Evolutionary conservation across 768 basidiomycete species (phyloP).

Genomic region (Hericium alpestre): DNA sequence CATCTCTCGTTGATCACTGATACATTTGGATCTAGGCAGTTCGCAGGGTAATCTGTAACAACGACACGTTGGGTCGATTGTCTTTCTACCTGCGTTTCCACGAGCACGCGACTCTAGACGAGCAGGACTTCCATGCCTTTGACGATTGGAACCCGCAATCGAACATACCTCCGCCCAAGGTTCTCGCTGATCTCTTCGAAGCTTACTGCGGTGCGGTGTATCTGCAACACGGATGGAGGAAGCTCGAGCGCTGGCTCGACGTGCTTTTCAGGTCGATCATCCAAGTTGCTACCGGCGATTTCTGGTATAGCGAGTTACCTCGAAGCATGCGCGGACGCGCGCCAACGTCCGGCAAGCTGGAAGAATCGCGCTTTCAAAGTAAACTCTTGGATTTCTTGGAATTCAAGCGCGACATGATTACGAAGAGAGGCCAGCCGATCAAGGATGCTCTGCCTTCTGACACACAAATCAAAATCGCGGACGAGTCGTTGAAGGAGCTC

Average conservation of each 20-base stretch:
- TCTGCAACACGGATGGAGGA: constrained; percentile 20
- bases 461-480: background rate
- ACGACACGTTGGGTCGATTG: constrained; percentile 23
- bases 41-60: constrained; percentile 19
- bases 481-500: background rate
- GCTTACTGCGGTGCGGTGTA: constrained; percentile 22
- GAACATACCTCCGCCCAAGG: constrained; percentile 19
- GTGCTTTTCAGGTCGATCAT: constrained; percentile 17
- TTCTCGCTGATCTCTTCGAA: constrained; percentile 24
- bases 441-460: background rate
- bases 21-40: constrained; percentile 10
- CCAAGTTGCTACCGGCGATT: constrained; percentile 18
- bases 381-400: background rate
- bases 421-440: background rate
- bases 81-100: constrained; percentile 20
- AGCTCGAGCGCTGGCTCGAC: constrained; percentile 18
- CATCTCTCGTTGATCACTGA: background rate
- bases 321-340: background rate
- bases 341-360: background rate
- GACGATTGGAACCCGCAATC: constrained; percentile 14
- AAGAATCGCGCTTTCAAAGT: background rate
- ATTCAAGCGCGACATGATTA: background rate
- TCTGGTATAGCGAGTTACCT: constrained; percentile 6
- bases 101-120: constrained; percentile 17
- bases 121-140: constrained; percentile 9